Conservation (phyloP, 2,329 filamentous ascomycete genomes). For the Malbranchea cinnamomea region DNA sequence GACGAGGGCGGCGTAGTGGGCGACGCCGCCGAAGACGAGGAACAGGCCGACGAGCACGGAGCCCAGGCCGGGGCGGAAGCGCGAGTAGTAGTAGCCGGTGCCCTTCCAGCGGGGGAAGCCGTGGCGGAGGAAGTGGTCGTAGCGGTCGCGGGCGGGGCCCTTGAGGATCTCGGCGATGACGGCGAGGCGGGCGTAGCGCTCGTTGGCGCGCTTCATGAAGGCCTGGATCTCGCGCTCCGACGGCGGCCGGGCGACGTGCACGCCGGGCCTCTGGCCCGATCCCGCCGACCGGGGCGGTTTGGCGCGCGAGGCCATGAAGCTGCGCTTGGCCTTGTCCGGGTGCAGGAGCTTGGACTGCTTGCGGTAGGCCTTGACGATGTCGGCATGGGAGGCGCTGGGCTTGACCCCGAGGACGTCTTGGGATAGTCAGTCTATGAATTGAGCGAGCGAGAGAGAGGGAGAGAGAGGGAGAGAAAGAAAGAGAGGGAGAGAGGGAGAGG, state of each 20-base stretch:
- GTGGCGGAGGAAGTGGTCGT: constrained; percentile 85
- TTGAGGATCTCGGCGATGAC: constrained; percentile 77
- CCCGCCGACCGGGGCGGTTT: constrained; percentile 26
- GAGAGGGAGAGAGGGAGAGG: neutral
- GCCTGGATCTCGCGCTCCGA: constrained; percentile 59
- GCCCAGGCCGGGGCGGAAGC: constrained; percentile 80
- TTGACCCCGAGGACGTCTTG: constrained; percentile 66
- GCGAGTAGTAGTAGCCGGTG: constrained; percentile 93
- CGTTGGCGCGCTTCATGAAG: constrained; percentile 65
- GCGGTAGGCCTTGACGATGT: constrained; percentile 88
- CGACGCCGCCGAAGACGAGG: constrained; percentile 64
- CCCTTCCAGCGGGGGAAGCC: constrained; percentile 96
- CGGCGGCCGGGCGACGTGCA: constrained; percentile 55
- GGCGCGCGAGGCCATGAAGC: constrained; percentile 56
- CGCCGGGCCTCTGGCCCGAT: constrained; percentile 41
- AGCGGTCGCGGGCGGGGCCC: constrained; percentile 65
- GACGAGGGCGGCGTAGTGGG: constrained; percentile 74
- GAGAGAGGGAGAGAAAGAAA: neutral
- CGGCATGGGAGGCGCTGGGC: constrained; percentile 60
- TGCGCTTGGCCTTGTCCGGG: constrained; percentile 87
- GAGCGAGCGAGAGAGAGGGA: neutral
- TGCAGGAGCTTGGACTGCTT: constrained; percentile 72
- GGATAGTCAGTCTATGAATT: constrained; percentile 2
- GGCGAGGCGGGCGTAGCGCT: constrained; percentile 69
- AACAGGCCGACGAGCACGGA: constrained; percentile 72